Evolutionary conservation across 257 asterid genomes (phyloP).

Genomic region (Solanum sitiens): DNA sequence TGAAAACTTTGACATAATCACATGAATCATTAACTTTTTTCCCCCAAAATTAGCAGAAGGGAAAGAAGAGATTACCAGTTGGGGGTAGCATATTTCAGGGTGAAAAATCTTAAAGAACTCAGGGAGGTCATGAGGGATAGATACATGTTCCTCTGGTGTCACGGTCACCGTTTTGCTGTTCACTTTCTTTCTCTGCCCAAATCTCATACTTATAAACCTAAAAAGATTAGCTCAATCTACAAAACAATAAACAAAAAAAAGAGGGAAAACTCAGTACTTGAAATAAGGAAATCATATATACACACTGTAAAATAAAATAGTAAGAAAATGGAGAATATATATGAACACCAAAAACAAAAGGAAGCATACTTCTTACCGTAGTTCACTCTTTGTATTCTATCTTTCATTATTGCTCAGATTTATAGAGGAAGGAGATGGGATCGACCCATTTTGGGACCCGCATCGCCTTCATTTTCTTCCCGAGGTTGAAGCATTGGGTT

Average conservation of each 20-base stretch:
- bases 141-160: neutral
- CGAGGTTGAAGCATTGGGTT: neutral
- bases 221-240: neutral
- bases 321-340: neutral
- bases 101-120: slow-evolving; percentile 1
- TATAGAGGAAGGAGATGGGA: neutral
- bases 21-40: neutral
- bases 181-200: neutral
- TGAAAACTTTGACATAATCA: neutral
- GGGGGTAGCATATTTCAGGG: neutral
- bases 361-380: neutral
- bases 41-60: neutral
- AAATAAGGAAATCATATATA: neutral
- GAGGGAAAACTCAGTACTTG: neutral
- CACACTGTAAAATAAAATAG: neutral
- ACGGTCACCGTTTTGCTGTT: neutral
- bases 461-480: neutral
- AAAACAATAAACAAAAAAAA: neutral
- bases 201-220: neutral
- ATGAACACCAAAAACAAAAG: neutral
- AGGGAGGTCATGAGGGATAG: neutral
- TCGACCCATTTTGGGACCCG: neutral
- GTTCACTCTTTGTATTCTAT: neutral
- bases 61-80: neutral
- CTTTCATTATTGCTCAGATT: neutral